A percentile compares a stretch with the other conserved stretches of the same genome.
Conservation (phyloP, 2,329 filamentous ascomycete species). For the Alternaria burnsii region DNA sequence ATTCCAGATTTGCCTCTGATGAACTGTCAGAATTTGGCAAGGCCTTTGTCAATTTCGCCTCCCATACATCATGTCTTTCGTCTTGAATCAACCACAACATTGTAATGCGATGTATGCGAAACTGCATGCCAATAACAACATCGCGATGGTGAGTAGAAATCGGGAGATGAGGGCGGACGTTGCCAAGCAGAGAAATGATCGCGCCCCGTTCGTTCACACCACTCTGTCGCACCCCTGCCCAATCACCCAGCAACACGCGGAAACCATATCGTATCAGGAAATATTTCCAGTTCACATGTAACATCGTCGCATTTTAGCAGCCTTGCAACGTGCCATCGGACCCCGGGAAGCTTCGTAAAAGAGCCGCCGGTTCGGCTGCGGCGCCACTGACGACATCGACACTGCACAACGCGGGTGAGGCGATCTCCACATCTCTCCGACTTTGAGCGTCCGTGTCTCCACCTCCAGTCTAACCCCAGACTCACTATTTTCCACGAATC, state of each 20-base stretch:
- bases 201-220: neutral
- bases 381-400: slow-evolving; percentile 18
- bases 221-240: neutral
- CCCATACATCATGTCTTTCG: neutral
- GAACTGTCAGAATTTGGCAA: neutral
- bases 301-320: neutral
- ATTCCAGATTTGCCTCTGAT: neutral
- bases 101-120: neutral
- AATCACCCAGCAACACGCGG: neutral
- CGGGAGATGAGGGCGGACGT: neutral
- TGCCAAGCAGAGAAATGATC: slow-evolving; percentile 11
- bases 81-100: neutral
- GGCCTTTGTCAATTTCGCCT: neutral
- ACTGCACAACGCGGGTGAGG: slow-evolving; percentile 22
- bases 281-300: slow-evolving; percentile 12
- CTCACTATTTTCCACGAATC: slow-evolving; percentile 23
- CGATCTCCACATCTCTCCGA: slow-evolving; percentile 20
- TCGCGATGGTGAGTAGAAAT: neutral
- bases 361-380: slow-evolving; percentile 9
- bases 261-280: slow-evolving; percentile 7
- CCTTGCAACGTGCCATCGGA: slow-evolving; percentile 40
- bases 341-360: neutral
- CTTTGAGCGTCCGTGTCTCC: slow-evolving; percentile 7
- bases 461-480: slow-evolving; percentile 10
- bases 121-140: neutral